Base-by-base conservation (phyloP, 164 flowering plant genomes). In the Chimonanthus salicifolius region DNA sequence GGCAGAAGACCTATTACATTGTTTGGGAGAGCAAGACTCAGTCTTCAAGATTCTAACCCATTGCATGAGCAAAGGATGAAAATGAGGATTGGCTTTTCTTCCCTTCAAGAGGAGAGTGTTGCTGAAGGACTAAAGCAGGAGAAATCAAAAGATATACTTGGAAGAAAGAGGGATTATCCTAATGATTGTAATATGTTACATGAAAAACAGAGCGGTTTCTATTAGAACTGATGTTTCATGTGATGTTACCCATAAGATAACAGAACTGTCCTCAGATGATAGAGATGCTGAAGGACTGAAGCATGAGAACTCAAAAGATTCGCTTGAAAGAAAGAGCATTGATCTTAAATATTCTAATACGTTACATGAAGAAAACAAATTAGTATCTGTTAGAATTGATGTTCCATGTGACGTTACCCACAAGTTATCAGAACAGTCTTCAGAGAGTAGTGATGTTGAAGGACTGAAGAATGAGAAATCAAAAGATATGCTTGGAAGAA, bases 21-120 rank as follows among this genome's bases (percentile, higher is more conserved):
- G 76, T 94, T 94, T 81, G 97, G 97, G 67, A 84, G 90, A 80
- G 94, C 94, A 66, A 88, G 97, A 73, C 76, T 81, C 21, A 87
- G 88, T 18, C 68, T 82, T 13, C 75, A 68, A 10, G 85, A 78
- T 67, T 76, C 80, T 77, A 68, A 47, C 62, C 68, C 69, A 50
- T 20, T 46, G 33, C 68, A 48, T 18, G n/a, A 20, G 74, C 74
- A 74, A 44, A 50, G 71, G 64, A 78, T 33, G 18, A 46, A 66
- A 71, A 65, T 13, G 64, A 62, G 74, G 45, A 69, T 72, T 51
- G 68, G 44, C 20, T 62, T 71, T 66, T 49, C 66, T 9, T 68
- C 77, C 64, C 64, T 62, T 68, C 67, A 63, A 64, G 80, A 69
- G 16, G 74, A 58, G 65, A 76, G 54, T 64, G 54, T 10, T 63